These are phyloP conservation scores for Microascus cirrosus DNA, from an alignment of 2,329 filamentous ascomycete genomes.

Conservation along the genomic window DNA sequence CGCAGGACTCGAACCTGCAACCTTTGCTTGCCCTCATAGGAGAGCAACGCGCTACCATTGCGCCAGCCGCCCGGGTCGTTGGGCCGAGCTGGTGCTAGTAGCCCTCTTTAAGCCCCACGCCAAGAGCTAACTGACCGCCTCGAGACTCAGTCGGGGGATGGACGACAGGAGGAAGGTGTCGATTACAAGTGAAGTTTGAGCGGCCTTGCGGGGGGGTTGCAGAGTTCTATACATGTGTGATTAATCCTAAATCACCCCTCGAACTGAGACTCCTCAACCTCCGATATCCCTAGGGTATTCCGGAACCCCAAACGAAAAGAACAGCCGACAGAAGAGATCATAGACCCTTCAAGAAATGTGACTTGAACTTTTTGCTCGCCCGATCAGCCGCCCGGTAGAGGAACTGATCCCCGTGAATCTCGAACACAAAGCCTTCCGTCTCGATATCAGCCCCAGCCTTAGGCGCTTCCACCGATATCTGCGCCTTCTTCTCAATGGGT, in stretches of 20 bases:
- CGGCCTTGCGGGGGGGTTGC: too few relatives aligned
- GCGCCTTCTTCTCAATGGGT: slow-evolving; percentile 21
- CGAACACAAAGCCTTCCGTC: slow-evolving; percentile 51
- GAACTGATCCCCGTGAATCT: slow-evolving; percentile 81
- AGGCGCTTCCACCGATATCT: slow-evolving; percentile 10
- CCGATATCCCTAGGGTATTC: background rate
- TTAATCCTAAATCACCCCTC: background rate
- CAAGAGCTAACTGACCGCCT: too few relatives aligned
- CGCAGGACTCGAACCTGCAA: background rate
- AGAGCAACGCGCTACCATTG: background rate
- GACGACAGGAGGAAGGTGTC: too few relatives aligned
- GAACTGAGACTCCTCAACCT: background rate
- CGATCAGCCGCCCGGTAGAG: slow-evolving; percentile 72
- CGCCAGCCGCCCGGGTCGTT: background rate
- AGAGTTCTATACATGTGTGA: background rate
- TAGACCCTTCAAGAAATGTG: slow-evolving; percentile 64
- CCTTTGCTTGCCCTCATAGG: background rate
- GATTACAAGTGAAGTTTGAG: too few relatives aligned
- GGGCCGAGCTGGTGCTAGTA: too few relatives aligned
- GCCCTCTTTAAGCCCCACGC: too few relatives aligned
- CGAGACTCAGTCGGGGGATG: too few relatives aligned
- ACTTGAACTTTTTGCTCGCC: slow-evolving; percentile 85
- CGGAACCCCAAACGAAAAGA: background rate
- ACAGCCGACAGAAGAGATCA: slow-evolving; percentile 27
- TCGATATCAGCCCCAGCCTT: slow-evolving; percentile 8